phyloP scores from a whole-genome alignment of 129 eudicot genomes.

The Heracleum sosnowskyi region DNA sequence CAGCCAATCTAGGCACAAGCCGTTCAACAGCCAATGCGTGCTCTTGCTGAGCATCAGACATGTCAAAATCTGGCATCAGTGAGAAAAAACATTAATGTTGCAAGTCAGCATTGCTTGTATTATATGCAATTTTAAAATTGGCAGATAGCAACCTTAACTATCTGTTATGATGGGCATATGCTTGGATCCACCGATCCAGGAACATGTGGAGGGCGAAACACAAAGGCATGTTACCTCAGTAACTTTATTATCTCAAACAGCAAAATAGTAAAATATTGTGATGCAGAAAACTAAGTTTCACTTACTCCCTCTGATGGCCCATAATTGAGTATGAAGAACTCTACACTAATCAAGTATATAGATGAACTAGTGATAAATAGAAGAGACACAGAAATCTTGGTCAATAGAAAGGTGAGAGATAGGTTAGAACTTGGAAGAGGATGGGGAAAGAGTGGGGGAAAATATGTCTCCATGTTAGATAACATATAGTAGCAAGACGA shows the following conservation, averaged over 20 bases:
- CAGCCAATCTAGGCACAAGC: slow-evolving; percentile 74
- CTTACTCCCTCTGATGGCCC: not conserved
- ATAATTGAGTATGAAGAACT: not conserved
- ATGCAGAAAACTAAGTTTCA: not conserved
- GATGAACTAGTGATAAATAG: not conserved
- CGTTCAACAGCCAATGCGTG: slow-evolving; percentile 79
- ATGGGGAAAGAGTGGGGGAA: not conserved
- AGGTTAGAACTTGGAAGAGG: not conserved
- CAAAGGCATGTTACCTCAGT: not conserved
- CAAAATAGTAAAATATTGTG: not conserved
- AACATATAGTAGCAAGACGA: not conserved
- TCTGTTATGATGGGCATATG: not conserved
- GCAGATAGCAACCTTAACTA: not conserved
- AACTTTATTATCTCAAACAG: not conserved
- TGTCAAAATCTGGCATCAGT: slow-evolving; percentile 45
- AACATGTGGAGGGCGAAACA: not conserved
- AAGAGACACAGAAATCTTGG: not conserved
- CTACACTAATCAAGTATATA: not conserved
- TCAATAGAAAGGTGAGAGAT: not conserved
- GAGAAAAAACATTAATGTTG: slow-evolving; percentile 5
- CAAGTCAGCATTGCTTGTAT: not conserved
- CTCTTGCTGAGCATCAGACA: slow-evolving; percentile 84
- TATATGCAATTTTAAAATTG: not conserved
- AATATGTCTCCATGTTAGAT: not conserved
- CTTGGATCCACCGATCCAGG: too few relatives aligned